Base-by-base conservation (phyloP, 768 basidiomycete species). In the Lentinula raphanica region DNA sequence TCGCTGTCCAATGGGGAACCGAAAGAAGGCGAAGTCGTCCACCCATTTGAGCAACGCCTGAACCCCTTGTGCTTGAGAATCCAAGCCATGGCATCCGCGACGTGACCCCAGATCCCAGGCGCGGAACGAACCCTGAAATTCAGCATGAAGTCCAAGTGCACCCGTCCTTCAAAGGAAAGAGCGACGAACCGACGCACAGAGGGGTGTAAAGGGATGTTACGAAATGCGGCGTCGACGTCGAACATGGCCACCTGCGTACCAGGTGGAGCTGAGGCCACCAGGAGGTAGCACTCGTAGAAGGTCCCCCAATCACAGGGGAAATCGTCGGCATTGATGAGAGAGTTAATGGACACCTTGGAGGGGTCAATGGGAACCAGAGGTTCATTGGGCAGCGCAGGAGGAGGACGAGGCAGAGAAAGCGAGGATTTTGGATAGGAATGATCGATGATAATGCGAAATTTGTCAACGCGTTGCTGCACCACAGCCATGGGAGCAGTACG, bases 141-240 rank as follows among this genome's bases (percentile, higher is more conserved):
- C 1, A 64, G 58, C 38, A 49, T 55, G 39, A 68, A 65, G 50
- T 74, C 68, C 4, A 75, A 61, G 44, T 71, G 71, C 15, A 67
- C 63, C 1, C 53, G 39, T 15, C 62, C 60, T 1, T 67, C 48
- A 60, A 66, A 67, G 2, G 50, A 27, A 6, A 74, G 51, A 1
- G 68, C 60, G 25, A 68, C 65, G 45, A 62, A 66, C 3, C 27
- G 56, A 54, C 70, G 67, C n/a, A 68, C 62, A 1, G 42, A 54
- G 0, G 72, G 74, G 9, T 53, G 60, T 3, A 74, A 68, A 2
- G 75, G 76, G 15, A 68, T 67, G 44, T 63, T 64, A 3, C 71
- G 62, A 53, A 71, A 75, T 6, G 77, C 73, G 0, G 73, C 60
- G 31, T 72, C 68, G 6, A 78, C 67, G 48, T 79, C 76, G 29